Base-by-base conservation (phyloP, 768 basidiomycete genomes). In the Mycena venus region DNA sequence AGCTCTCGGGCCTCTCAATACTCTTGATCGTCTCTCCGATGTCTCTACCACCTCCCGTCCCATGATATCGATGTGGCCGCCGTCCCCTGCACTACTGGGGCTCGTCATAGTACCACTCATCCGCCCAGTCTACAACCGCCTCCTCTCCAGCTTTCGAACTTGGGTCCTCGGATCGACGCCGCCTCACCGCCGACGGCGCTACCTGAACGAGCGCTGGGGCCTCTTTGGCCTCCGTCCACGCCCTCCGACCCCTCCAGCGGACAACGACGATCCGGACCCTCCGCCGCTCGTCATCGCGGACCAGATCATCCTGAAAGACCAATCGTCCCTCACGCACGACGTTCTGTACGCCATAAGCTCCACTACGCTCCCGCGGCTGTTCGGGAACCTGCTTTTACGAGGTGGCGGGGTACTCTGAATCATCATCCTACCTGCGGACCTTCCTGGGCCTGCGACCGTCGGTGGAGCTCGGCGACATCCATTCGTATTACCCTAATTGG, bases 1-100 rank as follows among this genome's bases (percentile, higher is more conserved):
- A 31, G 27, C 38, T 17, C 38, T 53, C 3, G 31, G 9, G 21
- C 53, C 34, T 19, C 25, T 25, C 1, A 61, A 68, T 14, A 31
- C n/a, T 4, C 1, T n/a, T 23, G 47, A 47, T n/a, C n/a, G 27
- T 81, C 78, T 0, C 74, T 79, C 62, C 47, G 80, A 23, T 78
- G 81, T 10, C 31, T 79, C n/a, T 68, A 79, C 9, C 79, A 80
- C 31, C 78, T 79, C 42, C 84, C 80, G 79, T 75, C 82, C 12
- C 79, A 29, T 58, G 25, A 29, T 84, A 12, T 81, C 83, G 2
- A 75, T 75, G 19, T 85, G 83, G 83, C 84, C 84, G 53, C 84
- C 84, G 23, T 84, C 84, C 0, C 84, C 84, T 0, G 76, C 82
- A 10, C 59, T 84, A 7, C 81, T 85, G 12, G 84, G 83, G 51